These are phyloP conservation scores for Citrullus colocynthis DNA, from an alignment of 306 rosid species.

Conservation along the genomic window DNA sequence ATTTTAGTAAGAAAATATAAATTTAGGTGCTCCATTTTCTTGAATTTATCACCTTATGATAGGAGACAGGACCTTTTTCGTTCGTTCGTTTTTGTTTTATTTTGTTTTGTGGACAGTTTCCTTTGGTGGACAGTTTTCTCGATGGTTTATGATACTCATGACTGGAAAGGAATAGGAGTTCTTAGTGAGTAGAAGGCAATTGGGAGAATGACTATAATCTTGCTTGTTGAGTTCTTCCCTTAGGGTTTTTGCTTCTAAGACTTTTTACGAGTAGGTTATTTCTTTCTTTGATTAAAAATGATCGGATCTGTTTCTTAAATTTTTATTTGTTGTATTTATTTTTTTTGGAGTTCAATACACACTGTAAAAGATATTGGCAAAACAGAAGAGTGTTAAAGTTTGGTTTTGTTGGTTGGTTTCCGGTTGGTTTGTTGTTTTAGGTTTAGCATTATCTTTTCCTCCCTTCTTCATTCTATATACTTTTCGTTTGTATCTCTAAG, in stretches of 20 bases:
- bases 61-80: neutral
- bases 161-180: neutral
- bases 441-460: neutral
- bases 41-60: neutral
- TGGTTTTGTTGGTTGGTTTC: neutral
- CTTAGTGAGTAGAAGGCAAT: neutral
- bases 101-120: neutral
- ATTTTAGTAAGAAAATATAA: neutral
- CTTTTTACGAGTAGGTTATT: neutral
- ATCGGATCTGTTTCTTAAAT: neutral
- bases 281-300: neutral
- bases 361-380: neutral
- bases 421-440: neutral
- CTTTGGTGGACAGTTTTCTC: neutral
- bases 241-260: neutral
- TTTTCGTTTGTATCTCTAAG: neutral
- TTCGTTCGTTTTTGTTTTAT: neutral
- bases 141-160: neutral
- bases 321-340: neutral
- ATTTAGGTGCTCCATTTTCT: neutral
- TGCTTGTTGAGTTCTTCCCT: neutral
- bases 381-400: neutral
- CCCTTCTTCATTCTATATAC: neutral
- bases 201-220: neutral
- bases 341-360: neutral